phyloP scores from a whole-genome alignment of 345 rosid genomes.

The Eucalyptus regnans region DNA sequence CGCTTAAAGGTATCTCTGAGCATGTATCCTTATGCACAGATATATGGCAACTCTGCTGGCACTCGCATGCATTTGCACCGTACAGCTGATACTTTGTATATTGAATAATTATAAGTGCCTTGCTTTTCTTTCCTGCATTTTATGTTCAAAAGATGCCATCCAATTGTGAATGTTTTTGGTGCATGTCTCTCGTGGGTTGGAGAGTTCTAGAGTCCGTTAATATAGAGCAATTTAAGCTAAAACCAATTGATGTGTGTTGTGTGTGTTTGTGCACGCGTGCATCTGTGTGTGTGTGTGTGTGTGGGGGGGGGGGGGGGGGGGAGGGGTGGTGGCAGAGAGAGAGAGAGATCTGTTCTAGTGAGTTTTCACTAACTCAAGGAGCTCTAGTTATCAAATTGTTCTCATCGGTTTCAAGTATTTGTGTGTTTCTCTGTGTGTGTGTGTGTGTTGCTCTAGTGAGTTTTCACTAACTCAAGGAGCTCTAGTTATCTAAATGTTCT shows the following conservation, averaged over 20 bases:
- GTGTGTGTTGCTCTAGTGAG: background rate
- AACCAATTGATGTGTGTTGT: background rate
- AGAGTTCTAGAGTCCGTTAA: background rate
- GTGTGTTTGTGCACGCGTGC: accelerated
- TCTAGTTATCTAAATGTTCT: background rate
- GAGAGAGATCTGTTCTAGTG: background rate
- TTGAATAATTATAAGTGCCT: background rate
- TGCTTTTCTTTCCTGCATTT: background rate
- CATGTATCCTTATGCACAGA: background rate
- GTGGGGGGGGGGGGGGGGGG: no score
- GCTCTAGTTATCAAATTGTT: background rate
- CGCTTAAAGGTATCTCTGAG: constrained; percentile 60
- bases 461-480: background rate
- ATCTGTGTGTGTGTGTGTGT: background rate
- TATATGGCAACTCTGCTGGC: background rate
- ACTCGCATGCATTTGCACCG: background rate
- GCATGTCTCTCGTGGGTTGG: background rate
- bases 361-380: background rate
- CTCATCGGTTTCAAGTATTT: no score
- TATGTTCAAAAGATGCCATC: background rate
- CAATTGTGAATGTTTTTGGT: background rate
- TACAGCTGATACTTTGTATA: background rate
- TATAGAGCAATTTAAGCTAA: background rate
- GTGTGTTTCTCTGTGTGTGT: no score
- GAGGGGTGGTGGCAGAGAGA: background rate